A percentile compares a stretch with the other conserved stretches of the same genome.
Evolutionary conservation across 2,329 filamentous ascomycete genomes (phyloP).

Genomic region (Blumeriella jaapii): DNA sequence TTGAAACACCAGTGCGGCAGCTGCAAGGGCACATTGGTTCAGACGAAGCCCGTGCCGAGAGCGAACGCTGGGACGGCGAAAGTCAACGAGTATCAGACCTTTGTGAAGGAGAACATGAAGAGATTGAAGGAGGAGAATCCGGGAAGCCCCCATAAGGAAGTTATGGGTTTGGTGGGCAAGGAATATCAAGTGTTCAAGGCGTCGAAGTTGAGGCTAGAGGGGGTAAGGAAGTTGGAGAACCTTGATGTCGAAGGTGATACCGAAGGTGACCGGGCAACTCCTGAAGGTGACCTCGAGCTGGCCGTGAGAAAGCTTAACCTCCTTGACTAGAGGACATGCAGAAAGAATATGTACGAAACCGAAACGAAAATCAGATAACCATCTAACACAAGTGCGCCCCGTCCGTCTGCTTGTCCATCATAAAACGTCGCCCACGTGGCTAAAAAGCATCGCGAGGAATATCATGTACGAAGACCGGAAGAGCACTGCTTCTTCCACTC

Average conservation of each 20-base stretch:
- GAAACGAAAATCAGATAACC: no score
- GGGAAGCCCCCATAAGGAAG: constrained; percentile 48
- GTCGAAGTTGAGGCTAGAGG: constrained; percentile 12
- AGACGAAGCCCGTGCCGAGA: constrained; percentile 69
- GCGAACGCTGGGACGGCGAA: constrained; percentile 21
- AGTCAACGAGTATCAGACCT: constrained; percentile 41
- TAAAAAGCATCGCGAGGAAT: no score
- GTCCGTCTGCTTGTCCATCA: no score
- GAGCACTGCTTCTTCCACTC: no score
- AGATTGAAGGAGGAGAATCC: constrained; percentile 42
- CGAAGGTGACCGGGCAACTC: constrained; percentile 8
- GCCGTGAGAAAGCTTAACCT: constrained; percentile 25
- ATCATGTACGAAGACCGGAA: no score
- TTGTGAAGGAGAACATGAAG: constrained; percentile 58
- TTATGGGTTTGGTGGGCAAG: constrained; percentile 57
- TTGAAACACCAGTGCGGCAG: constrained; percentile 59
- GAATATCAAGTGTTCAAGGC: constrained; percentile 45
- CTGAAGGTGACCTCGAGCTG: constrained; percentile 11
- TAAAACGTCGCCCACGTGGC: no score
- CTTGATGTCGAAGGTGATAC: constrained; percentile 3
- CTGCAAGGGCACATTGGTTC: constrained; percentile 61
- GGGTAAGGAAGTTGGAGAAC: not conserved
- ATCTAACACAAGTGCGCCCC: no score
- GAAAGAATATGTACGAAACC: no score
- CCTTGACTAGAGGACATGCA: constrained; percentile 24